These are phyloP conservation scores for Wickerhamiella brachini DNA, from an alignment of 805 yeast species.

Conservation along the genomic window DNA sequence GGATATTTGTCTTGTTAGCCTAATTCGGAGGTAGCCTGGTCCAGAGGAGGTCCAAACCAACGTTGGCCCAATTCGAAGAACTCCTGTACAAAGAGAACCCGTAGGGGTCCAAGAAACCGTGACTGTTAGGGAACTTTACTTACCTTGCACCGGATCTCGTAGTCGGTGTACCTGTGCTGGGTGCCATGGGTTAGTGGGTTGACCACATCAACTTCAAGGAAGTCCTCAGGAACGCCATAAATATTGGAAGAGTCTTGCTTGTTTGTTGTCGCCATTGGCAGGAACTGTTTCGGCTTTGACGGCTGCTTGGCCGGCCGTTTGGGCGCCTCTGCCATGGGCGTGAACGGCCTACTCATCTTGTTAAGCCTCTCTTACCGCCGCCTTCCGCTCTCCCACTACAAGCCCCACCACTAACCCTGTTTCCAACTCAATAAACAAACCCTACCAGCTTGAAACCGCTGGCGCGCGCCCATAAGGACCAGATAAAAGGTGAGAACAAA, in stretches of 20 bases:
- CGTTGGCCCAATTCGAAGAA: no score
- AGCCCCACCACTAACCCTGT: no score
- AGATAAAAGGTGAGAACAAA: no score
- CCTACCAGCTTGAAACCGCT: no score
- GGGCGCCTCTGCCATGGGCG: neutral
- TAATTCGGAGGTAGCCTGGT: no score
- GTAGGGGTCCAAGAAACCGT: neutral
- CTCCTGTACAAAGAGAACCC: neutral
- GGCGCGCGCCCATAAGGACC: no score
- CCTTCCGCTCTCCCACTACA: neutral
- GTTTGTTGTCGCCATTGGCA: neutral
- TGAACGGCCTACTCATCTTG: neutral
- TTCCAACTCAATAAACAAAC: no score
- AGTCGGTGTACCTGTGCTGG: slow-evolving; percentile 71
- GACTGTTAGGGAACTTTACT: no score
- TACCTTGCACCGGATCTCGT: slow-evolving; percentile 68
- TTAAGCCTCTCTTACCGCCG: neutral
- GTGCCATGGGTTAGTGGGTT: slow-evolving; percentile 70
- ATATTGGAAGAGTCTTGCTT: slow-evolving; percentile 22
- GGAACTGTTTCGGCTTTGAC: neutral
- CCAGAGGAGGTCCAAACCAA: no score
- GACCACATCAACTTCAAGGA: slow-evolving; percentile 77
- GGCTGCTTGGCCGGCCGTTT: neutral
- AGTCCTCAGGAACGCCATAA: slow-evolving; percentile 90
- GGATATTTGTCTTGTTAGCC: slow-evolving; percentile 54